Evolutionary conservation across 345 rosid species (phyloP).

Genomic region (Sonneratia caseolaris): DNA sequence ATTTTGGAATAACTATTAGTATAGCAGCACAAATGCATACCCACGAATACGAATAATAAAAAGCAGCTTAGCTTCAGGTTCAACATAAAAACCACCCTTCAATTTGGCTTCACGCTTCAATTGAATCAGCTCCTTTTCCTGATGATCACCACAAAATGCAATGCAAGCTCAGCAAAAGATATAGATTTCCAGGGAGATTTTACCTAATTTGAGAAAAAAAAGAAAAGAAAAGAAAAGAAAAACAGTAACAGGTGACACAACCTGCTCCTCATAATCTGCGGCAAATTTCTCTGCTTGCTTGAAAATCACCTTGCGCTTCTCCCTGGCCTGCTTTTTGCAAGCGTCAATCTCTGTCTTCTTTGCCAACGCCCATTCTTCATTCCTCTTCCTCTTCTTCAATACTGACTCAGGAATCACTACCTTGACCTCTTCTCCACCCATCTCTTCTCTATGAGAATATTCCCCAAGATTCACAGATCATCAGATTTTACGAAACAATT

Average conservation of each 20-base stretch:
- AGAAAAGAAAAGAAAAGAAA: too few species aligned
- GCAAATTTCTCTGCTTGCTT: slow-evolving; percentile 50
- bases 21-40: slow-evolving; percentile 19
- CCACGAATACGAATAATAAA: slow-evolving; percentile 64
- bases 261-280: slow-evolving; percentile 50
- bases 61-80: slow-evolving; percentile 61
- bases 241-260: slow-evolving; percentile 6
- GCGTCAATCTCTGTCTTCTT: slow-evolving; percentile 37
- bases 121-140: slow-evolving; percentile 45
- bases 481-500: too few species aligned
- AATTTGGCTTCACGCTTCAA: slow-evolving; percentile 66
- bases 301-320: slow-evolving; percentile 48
- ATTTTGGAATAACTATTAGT: too few species aligned
- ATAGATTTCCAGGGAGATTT: neutral
- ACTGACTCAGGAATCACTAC: slow-evolving; percentile 65
- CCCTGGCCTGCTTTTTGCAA: slow-evolving; percentile 42
- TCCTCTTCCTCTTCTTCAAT: slow-evolving; percentile 71
- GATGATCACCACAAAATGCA: neutral
- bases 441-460: slow-evolving; percentile 4
- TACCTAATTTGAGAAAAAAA: neutral
- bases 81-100: slow-evolving; percentile 68
- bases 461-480: too few species aligned
- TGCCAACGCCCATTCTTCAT: slow-evolving; percentile 50
- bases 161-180: neutral
- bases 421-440: slow-evolving; percentile 22